Percentiles rank a stretch among this genome's conserved stretches.
These are phyloP conservation scores for Neurospora tetraspora DNA, from an alignment of 495 filamentous ascomycete species.

Conservation along the genomic window DNA sequence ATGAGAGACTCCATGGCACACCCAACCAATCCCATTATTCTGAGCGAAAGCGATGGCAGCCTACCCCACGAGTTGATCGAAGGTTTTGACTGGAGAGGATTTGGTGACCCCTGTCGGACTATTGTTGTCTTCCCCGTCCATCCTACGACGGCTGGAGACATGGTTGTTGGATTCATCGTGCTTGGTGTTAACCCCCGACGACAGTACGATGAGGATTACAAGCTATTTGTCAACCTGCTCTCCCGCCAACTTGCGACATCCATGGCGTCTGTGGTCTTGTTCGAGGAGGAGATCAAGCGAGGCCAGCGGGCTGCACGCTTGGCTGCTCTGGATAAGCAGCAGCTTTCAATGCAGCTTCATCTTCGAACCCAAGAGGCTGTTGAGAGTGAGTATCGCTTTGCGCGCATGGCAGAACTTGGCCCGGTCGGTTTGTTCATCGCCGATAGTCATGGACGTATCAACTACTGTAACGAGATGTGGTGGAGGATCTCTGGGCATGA, in stretches of 20 bases:
- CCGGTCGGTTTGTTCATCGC: constrained; percentile 68
- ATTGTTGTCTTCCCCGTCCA: constrained; percentile 62
- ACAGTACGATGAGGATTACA: constrained; percentile 60
- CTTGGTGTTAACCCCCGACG: constrained; percentile 59
- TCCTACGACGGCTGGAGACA: constrained; percentile 53
- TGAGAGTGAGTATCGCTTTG: constrained; percentile 63
- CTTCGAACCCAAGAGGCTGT: constrained; percentile 56
- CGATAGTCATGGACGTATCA: constrained; percentile 48
- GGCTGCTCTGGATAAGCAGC: constrained; percentile 54
- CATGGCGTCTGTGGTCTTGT: constrained; percentile 60
- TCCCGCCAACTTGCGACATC: constrained; percentile 60
- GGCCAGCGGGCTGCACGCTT: constrained; percentile 55
- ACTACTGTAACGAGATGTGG: constrained; percentile 67
- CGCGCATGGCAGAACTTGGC: constrained; percentile 62
- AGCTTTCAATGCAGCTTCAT: constrained; percentile 57
- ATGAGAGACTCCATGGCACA: constrained; percentile 59
- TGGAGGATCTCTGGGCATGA: constrained; percentile 54
- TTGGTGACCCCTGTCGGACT: constrained; percentile 51
- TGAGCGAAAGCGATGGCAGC: constrained; percentile 48
- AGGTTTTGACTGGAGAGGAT: constrained; percentile 54
- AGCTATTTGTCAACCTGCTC: constrained; percentile 58
- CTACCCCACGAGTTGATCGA: constrained; percentile 47
- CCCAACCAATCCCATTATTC: constrained; percentile 41
- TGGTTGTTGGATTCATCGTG: constrained; percentile 55
- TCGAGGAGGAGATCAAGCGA: constrained; percentile 62